phyloP scores from a whole-genome alignment of 2,329 filamentous ascomycete species.

The Clarireedia hainanense region DNA sequence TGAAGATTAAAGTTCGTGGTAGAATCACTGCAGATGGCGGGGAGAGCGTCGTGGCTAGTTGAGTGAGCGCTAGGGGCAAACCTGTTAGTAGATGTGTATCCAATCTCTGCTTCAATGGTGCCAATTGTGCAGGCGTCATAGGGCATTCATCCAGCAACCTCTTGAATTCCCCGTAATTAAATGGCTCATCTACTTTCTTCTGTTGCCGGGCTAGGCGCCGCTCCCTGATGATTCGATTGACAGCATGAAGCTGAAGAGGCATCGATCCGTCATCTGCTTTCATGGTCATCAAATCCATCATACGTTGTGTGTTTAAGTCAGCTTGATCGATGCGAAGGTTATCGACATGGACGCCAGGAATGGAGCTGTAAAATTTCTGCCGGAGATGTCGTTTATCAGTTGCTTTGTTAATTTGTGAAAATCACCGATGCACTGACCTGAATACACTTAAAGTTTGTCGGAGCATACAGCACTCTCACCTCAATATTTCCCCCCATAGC shows the following conservation, averaged over 20 bases:
- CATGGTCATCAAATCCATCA: conserved; percentile 49
- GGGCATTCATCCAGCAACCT: conserved; percentile 27
- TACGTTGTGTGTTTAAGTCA: conserved; percentile 43
- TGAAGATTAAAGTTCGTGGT: neutral
- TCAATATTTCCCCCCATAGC: too few species aligned
- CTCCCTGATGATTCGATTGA: conserved; percentile 41
- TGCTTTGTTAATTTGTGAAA: too few species aligned
- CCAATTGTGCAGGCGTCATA: conserved; percentile 42
- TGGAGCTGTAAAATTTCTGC: too few species aligned
- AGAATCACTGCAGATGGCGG: neutral
- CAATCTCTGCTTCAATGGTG: conserved; percentile 51
- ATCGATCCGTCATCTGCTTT: conserved; percentile 29
- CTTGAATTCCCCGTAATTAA: conserved; percentile 41
- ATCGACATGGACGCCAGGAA: conserved; percentile 37
- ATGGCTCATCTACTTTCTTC: conserved; percentile 16
- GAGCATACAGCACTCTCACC: too few species aligned
- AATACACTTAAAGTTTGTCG: too few species aligned
- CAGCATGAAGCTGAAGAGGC: conserved; percentile 44
- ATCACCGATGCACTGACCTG: too few species aligned
- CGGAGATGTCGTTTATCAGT: too few species aligned
- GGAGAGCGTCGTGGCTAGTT: neutral
- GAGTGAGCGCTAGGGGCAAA: neutral
- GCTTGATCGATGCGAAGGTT: conserved; percentile 38
- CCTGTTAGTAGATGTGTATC: conserved; percentile 24
- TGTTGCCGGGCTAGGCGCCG: conserved; percentile 37